A percentile compares a stretch with the other conserved stretches of the same genome.
Conservation (phyloP, 768 basidiomycete species). For the Leccinum boreale region DNA sequence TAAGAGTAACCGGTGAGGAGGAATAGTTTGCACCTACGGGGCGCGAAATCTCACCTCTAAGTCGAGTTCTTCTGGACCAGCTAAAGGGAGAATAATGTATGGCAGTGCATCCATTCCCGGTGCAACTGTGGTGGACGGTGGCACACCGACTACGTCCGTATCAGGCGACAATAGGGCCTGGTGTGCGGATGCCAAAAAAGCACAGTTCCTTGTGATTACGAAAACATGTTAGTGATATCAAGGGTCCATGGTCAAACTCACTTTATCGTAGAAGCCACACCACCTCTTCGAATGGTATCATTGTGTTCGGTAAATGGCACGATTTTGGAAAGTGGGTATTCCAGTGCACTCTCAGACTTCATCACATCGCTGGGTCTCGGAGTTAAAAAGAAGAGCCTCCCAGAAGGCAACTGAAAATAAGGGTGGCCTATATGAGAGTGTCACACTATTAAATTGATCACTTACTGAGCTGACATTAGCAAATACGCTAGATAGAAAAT, state of each 20-base stretch:
- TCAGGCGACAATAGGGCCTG: slow-evolving; percentile 70
- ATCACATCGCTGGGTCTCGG: slow-evolving; percentile 54
- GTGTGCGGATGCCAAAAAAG: slow-evolving; percentile 67
- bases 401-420: slow-evolving; percentile 58
- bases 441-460: slow-evolving; percentile 8
- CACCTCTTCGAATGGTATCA: slow-evolving; percentile 82
- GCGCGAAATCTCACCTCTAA: slow-evolving; percentile 59
- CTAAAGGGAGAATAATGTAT: slow-evolving; percentile 83
- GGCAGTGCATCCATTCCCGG: slow-evolving; percentile 85
- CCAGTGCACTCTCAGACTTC: slow-evolving; percentile 44
- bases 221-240: slow-evolving; percentile 8
- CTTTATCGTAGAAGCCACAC: slow-evolving; percentile 88
- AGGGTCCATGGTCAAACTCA: slow-evolving; percentile 30
- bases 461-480: slow-evolving; percentile 84
- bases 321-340: slow-evolving; percentile 82
- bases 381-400: slow-evolving; percentile 77
- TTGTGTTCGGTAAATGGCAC: slow-evolving; percentile 87
- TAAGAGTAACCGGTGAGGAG: slow-evolving; percentile 29
- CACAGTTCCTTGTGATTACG: slow-evolving; percentile 60
- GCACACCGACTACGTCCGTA: slow-evolving; percentile 48
- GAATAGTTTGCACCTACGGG: background rate
- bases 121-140: slow-evolving; percentile 53
- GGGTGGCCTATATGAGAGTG: background rate
- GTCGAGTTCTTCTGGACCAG: slow-evolving; percentile 94
- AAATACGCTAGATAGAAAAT: slow-evolving; percentile 93